Base-by-base conservation (phyloP, 2,329 filamentous ascomycete species). In the Claviceps digitariae region DNA sequence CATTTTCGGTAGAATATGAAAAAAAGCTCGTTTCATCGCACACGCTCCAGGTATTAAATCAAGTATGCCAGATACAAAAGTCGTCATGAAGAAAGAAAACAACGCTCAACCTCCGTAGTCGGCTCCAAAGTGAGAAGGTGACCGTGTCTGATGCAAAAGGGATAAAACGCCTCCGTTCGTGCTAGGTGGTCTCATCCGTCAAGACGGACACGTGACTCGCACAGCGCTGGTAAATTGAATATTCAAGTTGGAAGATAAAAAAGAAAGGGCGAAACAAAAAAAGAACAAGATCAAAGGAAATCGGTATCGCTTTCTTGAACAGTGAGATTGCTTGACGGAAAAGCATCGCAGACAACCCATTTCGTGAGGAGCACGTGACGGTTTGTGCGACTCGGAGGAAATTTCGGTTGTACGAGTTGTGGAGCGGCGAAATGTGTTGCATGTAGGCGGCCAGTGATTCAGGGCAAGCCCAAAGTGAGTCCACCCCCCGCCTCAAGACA, bases 341-440 rank as follows among this genome's bases (percentile, higher is more conserved):
- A 12, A 12, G 34, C 20, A 66, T 67, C 63, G 62, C 63, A 53
- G 56, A 61, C 60, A 60, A n/a, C n/a, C 61, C 60, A 64, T 62
- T 23, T 65, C 57, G 64, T 3, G 20, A 3, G 25, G 1, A 54
- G 55, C 52, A 54, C 56, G 62, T 61, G 60, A 61, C 59, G 59
- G 10, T 56, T 62, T 63, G 65, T 71, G 65, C 71, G 68, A 74
- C 69, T 73, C 45, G 66, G 69, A 71, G 69, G 69, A 70, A 69
- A 64, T 66, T 69, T 74, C n/a, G 67, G 74, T 75, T 74, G 63
- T 75, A 75, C 72, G 75, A 62, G 64, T 63, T 25, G 21, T 45
- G 21, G 10, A 53, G 41, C 41, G 44, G 34, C 38, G 65, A 64
- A 61, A 61, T 60, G 55, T 63, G 55, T 54, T 55, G 58, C 64